These are phyloP conservation scores for Bocquillonia castaneifolia DNA, from an alignment of 441 rosid species.

Conservation along the genomic window DNA sequence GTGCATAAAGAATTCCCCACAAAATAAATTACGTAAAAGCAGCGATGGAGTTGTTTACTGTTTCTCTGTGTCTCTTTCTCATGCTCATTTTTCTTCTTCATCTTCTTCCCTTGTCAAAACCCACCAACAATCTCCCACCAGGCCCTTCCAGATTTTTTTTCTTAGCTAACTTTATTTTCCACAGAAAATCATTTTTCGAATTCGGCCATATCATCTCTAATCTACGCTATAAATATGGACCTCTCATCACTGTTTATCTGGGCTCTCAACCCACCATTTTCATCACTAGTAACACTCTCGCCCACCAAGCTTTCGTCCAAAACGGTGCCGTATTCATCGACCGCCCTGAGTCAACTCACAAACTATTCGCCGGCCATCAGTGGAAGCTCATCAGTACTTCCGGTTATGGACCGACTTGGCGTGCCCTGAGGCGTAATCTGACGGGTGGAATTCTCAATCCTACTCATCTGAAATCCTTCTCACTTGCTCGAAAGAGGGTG, in stretches of 20 bases:
- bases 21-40: too few relatives aligned
- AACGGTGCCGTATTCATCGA: conserved; percentile 38
- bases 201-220: conserved; percentile 27
- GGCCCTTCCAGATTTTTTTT: conserved; percentile 27
- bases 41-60: too few relatives aligned
- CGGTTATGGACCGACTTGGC: conserved; percentile 38
- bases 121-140: conserved; percentile 33
- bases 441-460: conserved; percentile 37
- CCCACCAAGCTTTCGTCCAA: conserved; percentile 35
- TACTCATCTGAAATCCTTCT: conserved; percentile 24
- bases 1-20: too few relatives aligned
- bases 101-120: neutral
- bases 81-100: too few relatives aligned
- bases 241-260: conserved; percentile 27
- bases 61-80: too few relatives aligned
- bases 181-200: conserved; percentile 23
- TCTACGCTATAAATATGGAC: conserved; percentile 30
- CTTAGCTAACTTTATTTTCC: conserved; percentile 25
- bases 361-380: neutral
- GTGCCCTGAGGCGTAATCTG: conserved; percentile 38
- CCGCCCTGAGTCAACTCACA: conserved; percentile 16
- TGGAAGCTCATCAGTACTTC: conserved; percentile 25
- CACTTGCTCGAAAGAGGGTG: conserved; percentile 29
- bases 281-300: conserved; percentile 28
- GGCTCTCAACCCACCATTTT: conserved; percentile 25